Base-by-base conservation (phyloP, 495 filamentous ascomycete species). In the Amniculicola lignicola region DNA sequence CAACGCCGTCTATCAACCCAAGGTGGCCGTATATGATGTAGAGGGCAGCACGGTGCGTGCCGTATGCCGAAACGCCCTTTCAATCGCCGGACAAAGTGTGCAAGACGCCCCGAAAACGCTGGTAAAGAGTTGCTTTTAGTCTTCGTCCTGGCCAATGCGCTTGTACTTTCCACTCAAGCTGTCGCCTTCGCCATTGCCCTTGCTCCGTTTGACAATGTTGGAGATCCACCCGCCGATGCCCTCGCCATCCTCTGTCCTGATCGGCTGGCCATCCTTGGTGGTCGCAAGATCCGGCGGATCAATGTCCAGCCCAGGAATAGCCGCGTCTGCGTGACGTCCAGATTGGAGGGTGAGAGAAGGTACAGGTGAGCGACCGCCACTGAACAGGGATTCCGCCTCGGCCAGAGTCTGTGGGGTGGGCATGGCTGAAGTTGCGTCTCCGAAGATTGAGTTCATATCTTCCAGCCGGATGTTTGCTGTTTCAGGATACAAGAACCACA, bases 401-500 rank as follows among this genome's bases (percentile, higher is more conserved):
- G 75, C 78, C 9, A 86, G 76, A 10, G 82, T 83, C 15, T 78
- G 73, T 9, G 85, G 86, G 0, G 85, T 88, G 2, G 84, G 83
- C 77, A 86, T 83, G n/a, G 79, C 77, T 4, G 84, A 87, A 9
- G 87, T 89, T 27, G 89, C 86, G 71, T 96, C 91, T 38, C 91
- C 91, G 64, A 96, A 96, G 9, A 96, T 72, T 18, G 77, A 69
- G 67, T 94, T 86, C 93, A 98, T 98, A 62, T 98, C 94, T 72
- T 98, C 93, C 56, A 98, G 78, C 57, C 90, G 83, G 62, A 98
- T 84, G 54, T 92, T 92, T 63, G 89, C 89, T 0, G 93, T 98
- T 72, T 98, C 93, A 19, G 93, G 93, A 67, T 98, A 98, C 53
- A 95, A 77, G 69, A 96, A 96, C 69, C 89, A 98, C 19, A 98